Evolutionary conservation across 495 filamentous ascomycete species (phyloP), one percentile per base, ranked within the genome.

Genomic region (Penicillium samsonianum): DNA sequence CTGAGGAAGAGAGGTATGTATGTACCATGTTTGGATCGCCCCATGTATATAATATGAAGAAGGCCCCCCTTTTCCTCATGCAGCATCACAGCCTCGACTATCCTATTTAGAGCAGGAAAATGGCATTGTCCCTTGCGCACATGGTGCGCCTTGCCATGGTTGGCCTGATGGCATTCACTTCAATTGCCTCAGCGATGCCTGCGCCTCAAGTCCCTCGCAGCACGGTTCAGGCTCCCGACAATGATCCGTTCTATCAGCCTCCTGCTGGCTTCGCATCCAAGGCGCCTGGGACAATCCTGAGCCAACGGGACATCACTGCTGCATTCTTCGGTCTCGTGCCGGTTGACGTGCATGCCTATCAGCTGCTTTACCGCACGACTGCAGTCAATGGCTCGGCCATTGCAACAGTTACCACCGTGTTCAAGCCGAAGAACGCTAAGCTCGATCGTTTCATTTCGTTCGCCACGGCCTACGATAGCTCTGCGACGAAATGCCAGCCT

Each of bases 391-490:
- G 71, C 10, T 68, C 71, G 0, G 67, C 71, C 5, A 74, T 72
- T 42, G 53, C 69, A 14, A 67, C 67, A 4, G 69, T 72, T 19
- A 74, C 71, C 4, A 74, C 71, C 7, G 48, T 74, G 14, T 74
- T 74, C 65, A 72, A 72, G 52, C 71, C 71, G 0, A 22, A 26
- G 5, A 25, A 26, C 5, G 52, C 69, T 12, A 67, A 67, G 55
- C 64, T 54, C 7, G 69, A 74, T 30, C 63, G 69, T n/a, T 72
- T 72, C 22, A 28, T 74, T 16, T 71, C 69, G 0, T 72, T 69
- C 57, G 65, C 69, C 25, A 74, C 69, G 9, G 71, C 69, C 10
- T 74, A 74, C 38, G 69, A 74, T 28, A 69, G 65, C 51, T 65
- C 69, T 2, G 62, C 63, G 3, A 59, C 65, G 0, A 64, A 60